Base-by-base conservation (phyloP, 805 yeast species). In the Wickerhamomyces canadensis region DNA sequence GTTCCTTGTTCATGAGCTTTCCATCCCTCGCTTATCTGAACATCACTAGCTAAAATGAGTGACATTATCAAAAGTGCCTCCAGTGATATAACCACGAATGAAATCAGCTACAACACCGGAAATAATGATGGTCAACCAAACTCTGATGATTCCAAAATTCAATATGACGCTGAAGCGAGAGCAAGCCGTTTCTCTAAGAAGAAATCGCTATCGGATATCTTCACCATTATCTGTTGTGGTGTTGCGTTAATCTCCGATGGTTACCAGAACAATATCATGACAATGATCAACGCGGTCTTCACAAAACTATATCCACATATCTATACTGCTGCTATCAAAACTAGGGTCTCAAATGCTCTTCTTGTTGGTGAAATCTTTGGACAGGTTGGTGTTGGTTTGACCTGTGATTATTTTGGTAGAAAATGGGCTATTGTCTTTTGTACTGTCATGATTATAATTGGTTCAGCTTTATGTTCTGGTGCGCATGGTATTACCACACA, bases 161-260 rank as follows among this genome's bases (percentile, higher is more conserved):
- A 17, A 5, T 51, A 51, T 25, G 54, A 56, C 37, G 35, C 42
- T 5, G 54, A 44, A 14, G 37, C 41, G 12, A 45, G 56, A 42
- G 21, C 33, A 18, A 38, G 36, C n/a, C 50, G 60, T 26, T 48
- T 36, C 31, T 13, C 27, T 10, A 45, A 47, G 37, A 55, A 53
- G 43, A 59, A 55, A 40, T 50, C 64, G 1, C 30, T 48, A 31
- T 54, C 64, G 5, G 68, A 64, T 44, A 56, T 64, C 34, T 48
- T 67, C 45, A 60, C 78, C 37, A 75, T 82, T 43, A 51, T 78
- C 31, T 76, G 84, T 59, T 67, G 52, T 18, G 91, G 93, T 12
- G 79, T 76, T 45, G 93, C 89, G 0, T 68, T 84, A 52, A 74
- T 81, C 49, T 75, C 84, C 17, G 93, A 84, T 60, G 89, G 89